These are phyloP conservation scores for Pseudohalonectria lignicola DNA, from an alignment of 2,329 filamentous ascomycete genomes.

Conservation along the genomic window DNA sequence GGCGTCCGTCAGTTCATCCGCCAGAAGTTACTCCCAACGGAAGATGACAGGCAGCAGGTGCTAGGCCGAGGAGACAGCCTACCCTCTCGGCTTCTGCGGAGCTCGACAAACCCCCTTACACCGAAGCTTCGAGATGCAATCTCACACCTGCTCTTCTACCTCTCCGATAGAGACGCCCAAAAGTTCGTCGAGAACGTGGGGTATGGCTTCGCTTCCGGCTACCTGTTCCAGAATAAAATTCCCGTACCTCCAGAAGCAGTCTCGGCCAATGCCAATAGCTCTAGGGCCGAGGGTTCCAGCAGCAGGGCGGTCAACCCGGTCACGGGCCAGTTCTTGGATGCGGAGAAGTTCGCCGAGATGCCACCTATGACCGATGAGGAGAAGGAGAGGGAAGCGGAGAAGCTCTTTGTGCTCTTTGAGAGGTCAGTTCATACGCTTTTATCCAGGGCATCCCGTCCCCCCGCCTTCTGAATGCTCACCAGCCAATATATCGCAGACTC, in stretches of 20 bases:
- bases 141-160: constrained; percentile 71
- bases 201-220: constrained; percentile 88
- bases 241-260: constrained; percentile 58
- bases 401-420: constrained; percentile 83
- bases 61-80: constrained; percentile 68
- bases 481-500: constrained; percentile 29
- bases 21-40: constrained; percentile 59
- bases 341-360: constrained; percentile 43
- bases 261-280: constrained; percentile 10
- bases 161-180: constrained; percentile 70
- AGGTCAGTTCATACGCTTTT: constrained; percentile 36
- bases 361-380: constrained; percentile 83
- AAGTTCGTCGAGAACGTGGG: constrained; percentile 86
- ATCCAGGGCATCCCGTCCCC: not conserved
- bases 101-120: constrained; percentile 63
- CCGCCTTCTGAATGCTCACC: too few relatives aligned
- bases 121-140: constrained; percentile 65
- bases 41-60: constrained; percentile 63
- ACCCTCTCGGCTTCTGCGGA: constrained; percentile 63
- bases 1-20: constrained; percentile 53
- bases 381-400: constrained; percentile 84
- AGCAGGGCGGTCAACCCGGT: constrained; percentile 60
- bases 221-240: constrained; percentile 76
- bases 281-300: not conserved
- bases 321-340: constrained; percentile 71